Conservation (phyloP, 352 stramenopile species). For the Phytophthora hibernalis region DNA sequence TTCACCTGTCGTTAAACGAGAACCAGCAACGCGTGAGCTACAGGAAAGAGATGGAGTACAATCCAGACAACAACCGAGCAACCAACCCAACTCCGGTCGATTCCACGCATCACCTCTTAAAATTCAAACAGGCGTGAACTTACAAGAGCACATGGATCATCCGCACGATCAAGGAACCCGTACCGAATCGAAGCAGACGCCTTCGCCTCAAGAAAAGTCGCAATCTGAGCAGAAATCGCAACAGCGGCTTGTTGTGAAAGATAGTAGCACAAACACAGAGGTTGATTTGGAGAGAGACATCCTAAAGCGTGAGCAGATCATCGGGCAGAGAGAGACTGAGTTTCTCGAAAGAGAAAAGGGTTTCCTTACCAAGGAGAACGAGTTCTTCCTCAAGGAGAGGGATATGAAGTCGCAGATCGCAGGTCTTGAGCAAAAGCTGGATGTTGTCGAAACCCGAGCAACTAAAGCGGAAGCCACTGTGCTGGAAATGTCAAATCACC, state of each 20-base stretch:
- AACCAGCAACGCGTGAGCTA: background rate
- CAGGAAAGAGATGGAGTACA: background rate
- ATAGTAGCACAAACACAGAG: slow-evolving; percentile 70
- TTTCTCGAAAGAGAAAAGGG: slow-evolving; percentile 47
- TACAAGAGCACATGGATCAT: background rate
- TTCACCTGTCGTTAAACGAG: slow-evolving; percentile 14
- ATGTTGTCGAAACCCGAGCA: slow-evolving; percentile 22
- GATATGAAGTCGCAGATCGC: slow-evolving; percentile 34
- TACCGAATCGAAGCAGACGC: slow-evolving; percentile 2
- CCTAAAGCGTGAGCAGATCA: slow-evolving; percentile 44
- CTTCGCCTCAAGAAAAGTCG: slow-evolving; percentile 1
- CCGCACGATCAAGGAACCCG: background rate
- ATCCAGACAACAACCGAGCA: background rate
- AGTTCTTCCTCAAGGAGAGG: slow-evolving; percentile 43
- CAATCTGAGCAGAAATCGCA: slow-evolving; percentile 1
- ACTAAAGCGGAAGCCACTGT: slow-evolving; percentile 37
- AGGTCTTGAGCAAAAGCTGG: slow-evolving; percentile 40
- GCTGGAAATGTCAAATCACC: slow-evolving; percentile 34
- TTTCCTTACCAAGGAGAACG: slow-evolving; percentile 47
- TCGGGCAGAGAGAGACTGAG: slow-evolving; percentile 40
- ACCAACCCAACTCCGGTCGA: background rate
- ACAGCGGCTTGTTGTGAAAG: slow-evolving; percentile 50
- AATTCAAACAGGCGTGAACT: slow-evolving; percentile 4
- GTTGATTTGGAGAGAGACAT: slow-evolving; percentile 60
- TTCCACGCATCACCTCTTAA: background rate